Evolutionary conservation across 2,329 filamentous ascomycete genomes (phyloP), one percentile per base, ranked within the genome.

Genomic region (Trichothecium roseum): DNA sequence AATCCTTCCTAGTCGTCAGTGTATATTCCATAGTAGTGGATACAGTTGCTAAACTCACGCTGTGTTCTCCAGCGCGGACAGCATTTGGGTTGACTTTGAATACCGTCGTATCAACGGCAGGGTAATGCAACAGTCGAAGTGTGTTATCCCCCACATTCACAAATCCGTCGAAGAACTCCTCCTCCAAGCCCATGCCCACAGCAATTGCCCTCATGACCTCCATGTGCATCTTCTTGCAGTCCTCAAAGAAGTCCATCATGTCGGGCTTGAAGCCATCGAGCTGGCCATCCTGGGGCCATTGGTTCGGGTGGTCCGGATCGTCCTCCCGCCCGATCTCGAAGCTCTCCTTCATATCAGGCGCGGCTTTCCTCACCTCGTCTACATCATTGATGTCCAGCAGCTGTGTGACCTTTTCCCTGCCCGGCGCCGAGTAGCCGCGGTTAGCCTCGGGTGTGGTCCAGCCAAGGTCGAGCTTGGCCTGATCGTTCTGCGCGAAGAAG

Each of bases 181-280:
- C 71, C 0, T 78, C 71, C 13, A 91, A 63, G 0, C 72, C 79
- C 74, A 94, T 77, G 0, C 82, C 86, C n/a, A 89, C 61, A 1
- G 84, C 85, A 42, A 94, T 84, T 8, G 85, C 84, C 4, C 81
- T 68, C 85, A 94, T 93, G 15, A 94, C 72, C 43, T 87, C 66
- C 18, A 74, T 64, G 55, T 95, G 83, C 37, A 95, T 56, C 12
- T 61, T 54, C 54, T 86, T 84, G 58, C 86, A 93, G 40, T 68
- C 66, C n/a, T 68, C 68, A 45, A 81, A 83, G 57, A 95, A 95
- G 4, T 57, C 57, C 33, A 78, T 54, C 85, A 94, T 94, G 14
- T 69, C 69, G n/a, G 63, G 49, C 48, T 75, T 79, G 63, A 93
- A 93, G 0, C 68, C 69, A 8, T 47, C 49, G 30, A 70, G 68